phyloP scores from a whole-genome alignment of 1,139 yeast species.

The Saccharomyces hybrid region DNA sequence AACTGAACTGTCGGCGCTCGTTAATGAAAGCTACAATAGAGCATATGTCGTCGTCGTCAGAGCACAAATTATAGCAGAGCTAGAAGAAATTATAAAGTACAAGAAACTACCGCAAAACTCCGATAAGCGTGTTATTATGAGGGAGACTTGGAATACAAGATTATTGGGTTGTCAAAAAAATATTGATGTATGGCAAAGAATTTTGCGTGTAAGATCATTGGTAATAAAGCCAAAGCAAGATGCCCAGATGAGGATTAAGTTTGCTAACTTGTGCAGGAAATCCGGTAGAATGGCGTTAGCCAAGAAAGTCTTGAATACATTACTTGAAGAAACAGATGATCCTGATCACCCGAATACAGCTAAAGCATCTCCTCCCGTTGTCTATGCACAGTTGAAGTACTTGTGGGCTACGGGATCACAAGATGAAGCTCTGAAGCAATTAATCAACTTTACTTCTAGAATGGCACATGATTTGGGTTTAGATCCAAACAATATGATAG shows the following conservation, averaged over 20 bases:
- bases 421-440: slow-evolving; percentile 74
- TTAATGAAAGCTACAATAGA: slow-evolving; percentile 91
- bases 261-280: slow-evolving; percentile 91
- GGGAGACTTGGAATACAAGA: slow-evolving; percentile 91
- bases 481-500: slow-evolving; percentile 71
- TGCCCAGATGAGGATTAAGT: slow-evolving; percentile 97
- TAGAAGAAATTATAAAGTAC: slow-evolving; percentile 88
- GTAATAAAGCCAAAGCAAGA: slow-evolving; percentile 94
- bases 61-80: slow-evolving; percentile 93
- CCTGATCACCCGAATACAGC: slow-evolving; percentile 50
- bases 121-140: slow-evolving; percentile 66
- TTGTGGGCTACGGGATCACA: slow-evolving; percentile 96
- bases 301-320: slow-evolving; percentile 75
- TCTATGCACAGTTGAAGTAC: slow-evolving; percentile 90
- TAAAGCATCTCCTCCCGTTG: slow-evolving; percentile 90
- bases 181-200: slow-evolving; percentile 97
- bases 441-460: slow-evolving; percentile 83
- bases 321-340: slow-evolving; percentile 48
- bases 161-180: slow-evolving; percentile 89
- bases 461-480: slow-evolving; percentile 84
- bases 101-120: slow-evolving; percentile 78
- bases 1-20: slow-evolving; percentile 89
- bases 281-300: slow-evolving; percentile 89
- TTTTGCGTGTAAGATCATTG: slow-evolving; percentile 85
- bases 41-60: slow-evolving; percentile 96